These are phyloP conservation scores for Malassezia globosa DNA, from an alignment of 1,284 basidiomycete species.

Conservation along the genomic window DNA sequence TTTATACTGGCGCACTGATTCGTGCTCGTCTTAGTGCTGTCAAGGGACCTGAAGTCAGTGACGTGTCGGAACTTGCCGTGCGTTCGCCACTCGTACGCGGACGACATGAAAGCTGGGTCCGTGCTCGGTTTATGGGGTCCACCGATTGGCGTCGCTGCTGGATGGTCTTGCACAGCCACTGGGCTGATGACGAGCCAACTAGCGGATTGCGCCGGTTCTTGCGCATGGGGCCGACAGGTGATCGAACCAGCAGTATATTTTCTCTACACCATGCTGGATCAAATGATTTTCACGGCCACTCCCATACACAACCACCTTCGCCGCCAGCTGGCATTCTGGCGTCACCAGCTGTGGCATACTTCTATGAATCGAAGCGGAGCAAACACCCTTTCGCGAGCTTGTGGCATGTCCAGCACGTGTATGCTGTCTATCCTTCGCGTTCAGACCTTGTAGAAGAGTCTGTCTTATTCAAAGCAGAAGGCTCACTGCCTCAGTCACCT, in stretches of 20 bases:
- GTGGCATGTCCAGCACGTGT: constrained; percentile 37
- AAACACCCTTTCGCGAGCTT: constrained; percentile 42
- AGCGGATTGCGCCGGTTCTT: constrained; percentile 29
- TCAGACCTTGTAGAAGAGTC: constrained; percentile 44
- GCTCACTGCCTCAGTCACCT: constrained; percentile 29
- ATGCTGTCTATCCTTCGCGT: constrained; percentile 43
- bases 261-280: constrained; percentile 19
- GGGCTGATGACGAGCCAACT: constrained; percentile 25
- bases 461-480: constrained; percentile 45
- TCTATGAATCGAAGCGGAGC: constrained; percentile 41
- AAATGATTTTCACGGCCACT: not conserved
- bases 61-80: constrained; percentile 7
- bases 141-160: constrained; percentile 91
- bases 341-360: constrained; percentile 36
- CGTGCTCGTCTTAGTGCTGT: constrained; percentile 52
- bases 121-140: constrained; percentile 79
- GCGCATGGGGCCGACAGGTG: constrained; percentile 19
- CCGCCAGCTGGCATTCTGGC: constrained; percentile 37
- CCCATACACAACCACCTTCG: constrained; percentile 18
- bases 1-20: constrained; percentile 82
- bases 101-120: constrained; percentile 81
- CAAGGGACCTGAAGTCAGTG: not conserved
- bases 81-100: constrained; percentile 51
- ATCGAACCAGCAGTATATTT: constrained; percentile 26
- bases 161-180: constrained; percentile 57